Base-by-base conservation (phyloP, 768 basidiomycete genomes). In the Pholiota microspora region DNA sequence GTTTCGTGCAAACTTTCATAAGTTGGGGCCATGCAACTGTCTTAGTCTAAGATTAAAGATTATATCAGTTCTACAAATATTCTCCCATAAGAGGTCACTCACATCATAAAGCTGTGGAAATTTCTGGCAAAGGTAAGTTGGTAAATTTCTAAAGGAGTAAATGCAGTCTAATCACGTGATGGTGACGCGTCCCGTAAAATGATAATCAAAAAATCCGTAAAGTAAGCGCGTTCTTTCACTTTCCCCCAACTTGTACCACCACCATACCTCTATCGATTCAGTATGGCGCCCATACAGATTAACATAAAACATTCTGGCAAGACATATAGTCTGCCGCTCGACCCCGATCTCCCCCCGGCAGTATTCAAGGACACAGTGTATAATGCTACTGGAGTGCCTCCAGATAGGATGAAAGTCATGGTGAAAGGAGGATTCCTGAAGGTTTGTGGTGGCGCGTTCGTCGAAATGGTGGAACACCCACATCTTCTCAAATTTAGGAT, bases 331-430 rank as follows among this genome's bases (percentile, higher is more conserved):
- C 67, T 97, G 35, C 68, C 78, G 45, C 84, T 97, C 44, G 86
- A 97, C 70, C 73, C 84, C 13, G 83, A 86, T 74, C 76, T 81
- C 4, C 81, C 89, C 1, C 82, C 87, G 2, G 64, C 74, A 13
- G 81, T 72, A 12, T 95, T 98, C 80, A 98, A 97, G 69, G 83
- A 92, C 57, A 77, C 83, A 4, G 77, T 98, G 29, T 90, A 89
- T 64, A 80, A 86, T 38, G 73, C 78, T 44, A 98, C 94, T 0
- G 94, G 93, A 7, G 88, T 98, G 2, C 94, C 92, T 2, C 71
- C 83, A 31, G 93, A 96, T 66, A 80, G 94, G 45, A 95, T 97
- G 92, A 99, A 98, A 73, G 88, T 98, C 59, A 94, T 97, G 89
- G 80, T 95, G 68, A 98, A 97, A 68, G 90, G 90, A 51, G 90